Conservation (phyloP, 2,329 filamentous ascomycete genomes). For the Plenodomus biglobosus region DNA sequence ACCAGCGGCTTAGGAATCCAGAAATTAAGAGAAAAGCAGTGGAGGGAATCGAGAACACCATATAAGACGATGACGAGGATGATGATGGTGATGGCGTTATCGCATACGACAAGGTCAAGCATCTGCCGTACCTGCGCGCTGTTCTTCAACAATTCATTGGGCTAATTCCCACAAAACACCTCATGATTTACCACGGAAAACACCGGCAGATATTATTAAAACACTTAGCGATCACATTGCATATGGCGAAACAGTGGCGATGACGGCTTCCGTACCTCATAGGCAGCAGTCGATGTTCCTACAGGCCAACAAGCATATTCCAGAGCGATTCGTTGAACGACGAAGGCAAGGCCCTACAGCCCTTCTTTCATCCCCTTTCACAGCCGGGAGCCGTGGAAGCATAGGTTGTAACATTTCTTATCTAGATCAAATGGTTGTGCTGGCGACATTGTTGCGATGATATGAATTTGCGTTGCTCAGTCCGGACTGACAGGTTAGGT, state of each 20-base stretch:
- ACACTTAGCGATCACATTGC: constrained; percentile 33
- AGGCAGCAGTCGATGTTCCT: constrained; percentile 30
- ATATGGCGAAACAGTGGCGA: constrained; percentile 28
- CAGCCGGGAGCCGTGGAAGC: constrained; percentile 31
- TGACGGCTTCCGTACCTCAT: constrained; percentile 55
- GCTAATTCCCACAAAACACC: constrained; percentile 52
- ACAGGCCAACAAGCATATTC: constrained; percentile 36
- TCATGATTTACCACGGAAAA: constrained; percentile 42
- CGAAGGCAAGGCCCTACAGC: constrained; percentile 31
- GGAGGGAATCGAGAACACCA: constrained; percentile 31
- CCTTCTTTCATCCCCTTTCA: constrained; percentile 37
- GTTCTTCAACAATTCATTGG: constrained; percentile 50
- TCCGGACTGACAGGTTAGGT: constrained; percentile 39
- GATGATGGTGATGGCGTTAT: constrained; percentile 29
- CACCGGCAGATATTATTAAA: constrained; percentile 31
- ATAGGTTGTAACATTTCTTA: constrained; percentile 38
- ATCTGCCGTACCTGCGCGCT: constrained; percentile 43
- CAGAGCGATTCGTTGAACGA: constrained; percentile 45
- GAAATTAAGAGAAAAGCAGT: constrained; percentile 24
- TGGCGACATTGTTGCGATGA: constrained; percentile 39
- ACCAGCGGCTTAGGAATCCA: constrained; percentile 55
- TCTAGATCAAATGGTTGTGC: constrained; percentile 35
- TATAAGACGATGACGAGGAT: constrained; percentile 32
- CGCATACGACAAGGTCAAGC: constrained; percentile 33
- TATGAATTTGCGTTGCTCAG: constrained; percentile 44